Evolutionary conservation across 345 rosid genomes (phyloP), one percentile per base, ranked within the genome.

Genomic region (Moricandia moricandioides): DNA sequence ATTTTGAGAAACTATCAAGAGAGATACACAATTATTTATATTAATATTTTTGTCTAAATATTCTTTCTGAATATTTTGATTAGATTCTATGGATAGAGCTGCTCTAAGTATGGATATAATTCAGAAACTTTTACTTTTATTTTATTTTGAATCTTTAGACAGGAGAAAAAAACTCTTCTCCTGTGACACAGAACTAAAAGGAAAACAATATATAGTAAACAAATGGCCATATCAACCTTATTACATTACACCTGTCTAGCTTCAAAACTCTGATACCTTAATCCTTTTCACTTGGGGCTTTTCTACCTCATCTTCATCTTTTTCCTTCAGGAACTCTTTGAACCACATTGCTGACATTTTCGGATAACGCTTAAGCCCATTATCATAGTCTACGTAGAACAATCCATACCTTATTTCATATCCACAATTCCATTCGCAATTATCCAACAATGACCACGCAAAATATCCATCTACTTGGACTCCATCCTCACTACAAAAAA

Each of bases 291-390:
- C 37, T 59, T 21, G 13, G 2, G 70, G 4, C 11, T 39, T 29
- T 5, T 67, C n/a, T 3, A 31, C 5, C 1, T 12, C 24, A 4
- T 66, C 72, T 18, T 74, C 66, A 3, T 74, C 60, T 12, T 21
- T 59, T 7, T 31, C 14, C 55, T 76, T 69, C 35, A 89, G 81
- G 18, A 86, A 80, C 62, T 65, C 75, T 35, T 78, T 79, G 65
- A 81, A 88, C 96, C 96, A 90, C 49, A 82, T 70, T 3, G 96
- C 86, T 0, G 91, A 90, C 27, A 68, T 76, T 51, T 87, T 90
- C 0, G 86, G 83, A 60, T 83, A 78, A 74, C 93, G 79, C 57
- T 86, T 76, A 47, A 85, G 67, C 2, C 82, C 84, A 5, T 90
- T 56, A 47, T 84, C 58, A 56, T 59, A 86, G 68, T 90, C 89